Evolutionary conservation across 345 rosid species (phyloP).

Genomic region (Brassica cretica): DNA sequence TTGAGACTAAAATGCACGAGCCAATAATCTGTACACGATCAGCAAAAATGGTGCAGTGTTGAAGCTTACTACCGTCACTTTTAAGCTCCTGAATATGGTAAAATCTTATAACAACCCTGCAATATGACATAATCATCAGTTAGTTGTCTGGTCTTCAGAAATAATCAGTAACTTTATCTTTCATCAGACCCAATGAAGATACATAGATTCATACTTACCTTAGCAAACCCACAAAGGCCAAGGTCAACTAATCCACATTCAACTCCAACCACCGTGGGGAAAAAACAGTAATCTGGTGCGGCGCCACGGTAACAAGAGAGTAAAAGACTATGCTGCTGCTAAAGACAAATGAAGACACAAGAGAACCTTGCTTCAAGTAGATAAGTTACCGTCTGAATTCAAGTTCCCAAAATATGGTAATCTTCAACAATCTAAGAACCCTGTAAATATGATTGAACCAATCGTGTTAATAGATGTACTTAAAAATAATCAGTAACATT

Average conservation of each 20-base stretch:
- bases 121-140: constrained; percentile 1
- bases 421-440: constrained; percentile 8
- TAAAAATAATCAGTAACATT: neutral
- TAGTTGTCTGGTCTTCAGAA: neutral
- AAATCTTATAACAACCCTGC: constrained; percentile 22
- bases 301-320: neutral
- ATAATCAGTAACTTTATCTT: neutral
- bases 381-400: neutral
- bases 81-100: neutral
- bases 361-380: constrained; percentile 9
- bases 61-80: constrained; percentile 16
- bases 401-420: constrained; percentile 1
- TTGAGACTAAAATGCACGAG: neutral
- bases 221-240: constrained; percentile 6
- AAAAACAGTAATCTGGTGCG: neutral
- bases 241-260: constrained; percentile 13
- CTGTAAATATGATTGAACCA: constrained; percentile 6
- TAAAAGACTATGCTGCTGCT: neutral
- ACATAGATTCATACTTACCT: constrained; percentile 22
- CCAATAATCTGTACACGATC: constrained; percentile 25
- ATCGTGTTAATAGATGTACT: neutral
- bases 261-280: constrained; percentile 5
- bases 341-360: neutral
- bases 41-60: constrained; percentile 9
- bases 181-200: neutral